phyloP scores from a whole-genome alignment of 208 protist genomes.

The Angomonas ambiguus region DNA sequence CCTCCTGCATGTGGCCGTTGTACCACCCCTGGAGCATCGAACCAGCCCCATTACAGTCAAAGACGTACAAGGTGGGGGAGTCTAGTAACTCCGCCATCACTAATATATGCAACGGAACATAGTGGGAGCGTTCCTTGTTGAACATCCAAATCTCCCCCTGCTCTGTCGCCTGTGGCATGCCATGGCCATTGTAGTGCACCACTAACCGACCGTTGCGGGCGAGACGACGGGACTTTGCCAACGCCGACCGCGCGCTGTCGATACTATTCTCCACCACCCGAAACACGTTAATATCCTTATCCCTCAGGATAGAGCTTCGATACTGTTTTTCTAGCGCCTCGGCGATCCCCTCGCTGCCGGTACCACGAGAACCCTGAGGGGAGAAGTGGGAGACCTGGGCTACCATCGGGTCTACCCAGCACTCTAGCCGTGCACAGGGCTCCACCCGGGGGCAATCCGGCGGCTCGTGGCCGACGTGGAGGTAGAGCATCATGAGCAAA shows the following conservation, averaged over 20 bases:
- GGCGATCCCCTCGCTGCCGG: constrained; percentile 69
- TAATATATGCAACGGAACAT: constrained; percentile 97
- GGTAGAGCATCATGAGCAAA: constrained; percentile 92
- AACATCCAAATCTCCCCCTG: constrained; percentile 99
- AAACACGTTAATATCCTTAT: constrained; percentile 45
- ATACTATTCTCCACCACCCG: constrained; percentile 92
- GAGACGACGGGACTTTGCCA: constrained; percentile 67
- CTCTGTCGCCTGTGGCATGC: constrained; percentile 96
- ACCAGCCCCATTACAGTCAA: constrained; percentile 96
- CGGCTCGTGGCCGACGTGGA: constrained; percentile 98
- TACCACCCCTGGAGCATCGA: constrained; percentile 82
- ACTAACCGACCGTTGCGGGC: constrained; percentile 92
- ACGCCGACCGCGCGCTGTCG: constrained; percentile 89
- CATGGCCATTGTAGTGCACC: constrained; percentile 99
- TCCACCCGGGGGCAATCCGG: constrained; percentile 95
- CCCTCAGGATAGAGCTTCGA: constrained; percentile 47
- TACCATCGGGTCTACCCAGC: constrained; percentile 93
- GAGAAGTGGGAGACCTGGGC: constrained; percentile 35
- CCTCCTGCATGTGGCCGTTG: constrained; percentile 33
- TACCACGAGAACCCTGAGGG: constrained; percentile 27
- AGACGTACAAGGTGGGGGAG: constrained; percentile 95
- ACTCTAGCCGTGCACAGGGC: constrained; percentile 95
- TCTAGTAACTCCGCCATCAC: constrained; percentile 93
- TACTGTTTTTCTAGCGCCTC: constrained; percentile 93
- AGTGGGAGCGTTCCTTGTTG: constrained; percentile 96